phyloP scores from a whole-genome alignment of 495 filamentous ascomycete species.

The Aspergillus sclerotiicarbonarius region DNA sequence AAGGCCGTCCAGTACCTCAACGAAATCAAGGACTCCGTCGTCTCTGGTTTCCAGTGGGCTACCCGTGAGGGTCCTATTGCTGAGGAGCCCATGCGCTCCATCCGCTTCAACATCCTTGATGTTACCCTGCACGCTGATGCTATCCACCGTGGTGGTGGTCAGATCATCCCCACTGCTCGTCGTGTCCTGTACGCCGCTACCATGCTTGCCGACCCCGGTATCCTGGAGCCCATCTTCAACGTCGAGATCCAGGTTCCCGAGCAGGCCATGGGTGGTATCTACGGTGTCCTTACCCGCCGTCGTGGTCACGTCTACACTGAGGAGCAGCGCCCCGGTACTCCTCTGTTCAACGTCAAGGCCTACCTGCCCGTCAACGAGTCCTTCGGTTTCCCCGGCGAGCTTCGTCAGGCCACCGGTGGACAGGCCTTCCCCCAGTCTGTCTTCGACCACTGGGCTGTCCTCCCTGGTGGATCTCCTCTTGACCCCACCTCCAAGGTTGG shows the following conservation, averaged over 20 bases:
- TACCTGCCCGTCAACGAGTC: conserved; percentile 99
- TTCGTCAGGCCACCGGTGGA: conserved; percentile 87
- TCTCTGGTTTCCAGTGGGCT: conserved; percentile 99
- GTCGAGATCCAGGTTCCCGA: conserved; percentile 99
- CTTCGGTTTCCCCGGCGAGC: conserved; percentile 98
- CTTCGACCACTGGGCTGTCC: conserved; percentile 96
- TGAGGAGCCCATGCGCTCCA: conserved; percentile 95
- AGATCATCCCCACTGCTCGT: conserved; percentile 96
- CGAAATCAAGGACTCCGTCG: conserved; percentile 99
- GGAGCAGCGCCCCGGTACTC: conserved; percentile 97
- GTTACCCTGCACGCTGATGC: conserved; percentile 99
- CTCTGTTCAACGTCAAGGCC: conserved; percentile 99
- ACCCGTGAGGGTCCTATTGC: conserved; percentile 95
- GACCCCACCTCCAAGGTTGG: conserved; percentile 84
- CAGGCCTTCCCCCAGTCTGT: conserved; percentile 99
- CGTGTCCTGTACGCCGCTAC: conserved; percentile 93
- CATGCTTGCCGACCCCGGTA: conserved; percentile 83
- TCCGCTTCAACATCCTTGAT: conserved; percentile 99
- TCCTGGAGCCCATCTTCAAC: conserved; percentile 97
- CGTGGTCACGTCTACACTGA: conserved; percentile 99
- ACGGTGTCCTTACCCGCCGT: conserved; percentile 96
- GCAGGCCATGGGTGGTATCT: conserved; percentile 99
- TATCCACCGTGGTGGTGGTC: conserved; percentile 98
- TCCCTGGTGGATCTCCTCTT: conserved; percentile 91
- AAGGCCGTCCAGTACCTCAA: conserved; percentile 99